Evolutionary conservation across 2,329 filamentous ascomycete genomes (phyloP), one percentile per base, ranked within the genome.

Genomic region (Nannizziopsis arthrosporioides): DNA sequence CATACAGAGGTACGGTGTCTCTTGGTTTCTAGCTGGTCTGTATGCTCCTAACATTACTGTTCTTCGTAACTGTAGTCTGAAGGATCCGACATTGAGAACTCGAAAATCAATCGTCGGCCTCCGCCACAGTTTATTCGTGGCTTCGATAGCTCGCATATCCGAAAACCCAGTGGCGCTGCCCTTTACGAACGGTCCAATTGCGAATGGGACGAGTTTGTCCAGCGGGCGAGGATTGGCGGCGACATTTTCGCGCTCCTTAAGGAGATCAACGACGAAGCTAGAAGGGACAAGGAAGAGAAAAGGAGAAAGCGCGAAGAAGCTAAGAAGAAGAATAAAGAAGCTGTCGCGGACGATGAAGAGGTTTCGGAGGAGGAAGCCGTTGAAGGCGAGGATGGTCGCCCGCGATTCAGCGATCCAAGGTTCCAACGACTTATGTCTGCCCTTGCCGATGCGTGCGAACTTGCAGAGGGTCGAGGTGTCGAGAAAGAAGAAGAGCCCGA

Each of bases 201-300:
- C 38, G 60, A 59, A 42, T 69, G 66, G 66, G 65, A 68, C 11
- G 63, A 68, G 49, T 68, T 69, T 27, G 54, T 65, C 18, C 63
- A 63, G 49, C 61, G 65, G 14, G 66, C 61, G 34, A 63, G 63
- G 42, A 54, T 68, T 34, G 62, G 63, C 18, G 61, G 57, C 31
- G 64, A 67, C 39, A 59, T 68, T 40, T 61, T 63, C 40, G 63
- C 64, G 5, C 62, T 66, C 53, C 63, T 69, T 54, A 63, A 63
- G 47, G 63, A 65, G 30, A 58, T 68, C 45, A 55, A 59, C 44
- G 55, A 63, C 31, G 56, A 56, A 22, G 55, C 57, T 12, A 27
- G 17, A 12, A 31, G 41, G 18, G 46, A 48, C 11, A 48, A 48
- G 15, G 46, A 48, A 27, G 46, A 48, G 34, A 36, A 22, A 44